Conservation (phyloP, 1,284 basidiomycete species). For the Omphalotus olearius region DNA sequence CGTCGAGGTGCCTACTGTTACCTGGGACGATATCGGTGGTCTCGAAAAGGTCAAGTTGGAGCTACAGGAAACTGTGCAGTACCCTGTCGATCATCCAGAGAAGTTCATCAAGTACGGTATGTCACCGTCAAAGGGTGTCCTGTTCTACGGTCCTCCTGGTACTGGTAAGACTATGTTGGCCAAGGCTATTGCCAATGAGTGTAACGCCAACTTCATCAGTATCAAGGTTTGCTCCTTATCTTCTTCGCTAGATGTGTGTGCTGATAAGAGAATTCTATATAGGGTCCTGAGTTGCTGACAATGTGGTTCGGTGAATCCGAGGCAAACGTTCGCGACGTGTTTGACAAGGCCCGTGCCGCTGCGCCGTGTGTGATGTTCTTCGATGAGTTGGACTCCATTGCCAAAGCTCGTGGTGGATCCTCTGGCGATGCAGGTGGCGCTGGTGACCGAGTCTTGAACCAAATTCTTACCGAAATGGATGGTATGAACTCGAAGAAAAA, state of each 20-base stretch:
- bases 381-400: slow-evolving; percentile 98
- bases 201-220: slow-evolving; percentile 97
- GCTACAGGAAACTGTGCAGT: slow-evolving; percentile 98
- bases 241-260: slow-evolving; percentile 19
- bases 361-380: slow-evolving; percentile 99
- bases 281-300: slow-evolving; percentile 94
- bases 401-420: slow-evolving; percentile 89
- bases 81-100: slow-evolving; percentile 99
- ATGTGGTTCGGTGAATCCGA: slow-evolving; percentile 99
- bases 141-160: slow-evolving; percentile 97
- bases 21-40: slow-evolving; percentile 99
- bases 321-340: slow-evolving; percentile 98
- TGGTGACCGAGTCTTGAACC: slow-evolving; percentile 95
- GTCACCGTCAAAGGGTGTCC: slow-evolving; percentile 97
- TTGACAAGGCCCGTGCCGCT: slow-evolving; percentile 98
- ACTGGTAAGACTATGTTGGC: slow-evolving; percentile 95
- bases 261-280: not conserved
- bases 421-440: slow-evolving; percentile 92
- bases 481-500: slow-evolving; percentile 99
- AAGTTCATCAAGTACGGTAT: slow-evolving; percentile 99
- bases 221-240: slow-evolving; percentile 62
- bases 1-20: slow-evolving; percentile 84
- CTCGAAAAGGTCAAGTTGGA: slow-evolving; percentile 99
- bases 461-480: slow-evolving; percentile 99
- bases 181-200: slow-evolving; percentile 99